These are phyloP conservation scores for Backusella tuberculispora DNA, from an alignment of 192 early-diverging fungal genomes.

Conservation along the genomic window DNA sequence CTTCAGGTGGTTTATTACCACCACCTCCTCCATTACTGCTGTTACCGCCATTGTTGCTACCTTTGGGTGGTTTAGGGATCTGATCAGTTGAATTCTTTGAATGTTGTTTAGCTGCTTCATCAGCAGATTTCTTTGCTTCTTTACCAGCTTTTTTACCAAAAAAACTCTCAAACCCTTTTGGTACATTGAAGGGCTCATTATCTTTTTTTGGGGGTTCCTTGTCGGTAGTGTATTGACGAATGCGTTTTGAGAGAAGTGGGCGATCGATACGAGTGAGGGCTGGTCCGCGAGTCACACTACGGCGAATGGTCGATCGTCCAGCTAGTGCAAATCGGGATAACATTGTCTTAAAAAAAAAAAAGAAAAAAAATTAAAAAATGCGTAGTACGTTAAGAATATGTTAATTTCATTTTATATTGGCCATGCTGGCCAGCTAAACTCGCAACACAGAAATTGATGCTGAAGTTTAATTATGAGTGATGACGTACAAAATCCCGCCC, in stretches of 20 bases:
- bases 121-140: constrained; percentile 40
- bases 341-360: not conserved
- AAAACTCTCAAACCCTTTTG: constrained; percentile 76
- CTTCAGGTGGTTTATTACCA: constrained; percentile 34
- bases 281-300: not conserved
- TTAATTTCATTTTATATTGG: not conserved
- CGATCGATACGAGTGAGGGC: not conserved
- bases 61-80: constrained; percentile 28
- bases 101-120: constrained; percentile 38
- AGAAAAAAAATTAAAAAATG: not conserved
- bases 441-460: not conserved
- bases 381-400: no score
- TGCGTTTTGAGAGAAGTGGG: not conserved
- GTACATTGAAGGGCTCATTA: constrained; percentile 47
- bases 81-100: constrained; percentile 24
- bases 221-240: constrained; percentile 24
- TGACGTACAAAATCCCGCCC: not conserved
- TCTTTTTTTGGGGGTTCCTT: constrained; percentile 30
- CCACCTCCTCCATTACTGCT: not conserved
- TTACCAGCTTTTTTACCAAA: constrained; percentile 52
- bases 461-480: constrained; percentile 12
- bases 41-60: not conserved
- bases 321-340: constrained; percentile 10
- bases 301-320: not conserved
- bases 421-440: not conserved